Base-by-base conservation (phyloP, 306 rosid species). In the Cyamopsis tetragonoloba region DNA sequence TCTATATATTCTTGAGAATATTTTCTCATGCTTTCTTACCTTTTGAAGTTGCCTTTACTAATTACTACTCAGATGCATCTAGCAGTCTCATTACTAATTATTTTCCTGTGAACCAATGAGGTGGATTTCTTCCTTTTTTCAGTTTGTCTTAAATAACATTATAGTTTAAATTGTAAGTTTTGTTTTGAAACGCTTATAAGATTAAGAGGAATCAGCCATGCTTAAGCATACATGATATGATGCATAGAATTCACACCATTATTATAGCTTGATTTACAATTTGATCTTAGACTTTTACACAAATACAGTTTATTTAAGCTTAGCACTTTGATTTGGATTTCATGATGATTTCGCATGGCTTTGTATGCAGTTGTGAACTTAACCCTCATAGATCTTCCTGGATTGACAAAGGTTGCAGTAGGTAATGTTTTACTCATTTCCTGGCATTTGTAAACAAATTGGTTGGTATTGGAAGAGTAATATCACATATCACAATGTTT, bases 341-440 rank as follows among this genome's bases (percentile, higher is more conserved):
- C 35, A 13, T 69, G 32, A 68, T 69, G 47, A 30, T 42, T 64
- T 57, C 56, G 51, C 24, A 9, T 60, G 39, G 31, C 57, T 67
- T 73, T 75, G 5, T 68, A 49, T 75, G 87, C 92, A 89, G 96
- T 89, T 79, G 96, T 89, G 37, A 86, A 89, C 82, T 82, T 89
- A 76, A 86, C 96, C 12, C 87, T 89, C 51, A 79, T 89, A n/a
- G 96, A 89, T 39, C 92, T 89, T 82, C 96, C 96, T 51, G 96
- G 96, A 32, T 81, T 89, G 79, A 89, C 96, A 37, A 89, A 89
- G 84, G 96, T 89, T 77, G 92, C 96, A 44, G 87, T 89, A 80
- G 96, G 96, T 89, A 86, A 83, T 35, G 18, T 65, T 68, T 57
- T 23, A 7, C 24, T 11, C 12, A 62, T 47, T 20, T 50, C 46